Percentiles rank a stretch among this genome's conserved stretches.
Evolutionary conservation across 345 rosid genomes (phyloP).

Genomic region (Capsella bursapastoris): DNA sequence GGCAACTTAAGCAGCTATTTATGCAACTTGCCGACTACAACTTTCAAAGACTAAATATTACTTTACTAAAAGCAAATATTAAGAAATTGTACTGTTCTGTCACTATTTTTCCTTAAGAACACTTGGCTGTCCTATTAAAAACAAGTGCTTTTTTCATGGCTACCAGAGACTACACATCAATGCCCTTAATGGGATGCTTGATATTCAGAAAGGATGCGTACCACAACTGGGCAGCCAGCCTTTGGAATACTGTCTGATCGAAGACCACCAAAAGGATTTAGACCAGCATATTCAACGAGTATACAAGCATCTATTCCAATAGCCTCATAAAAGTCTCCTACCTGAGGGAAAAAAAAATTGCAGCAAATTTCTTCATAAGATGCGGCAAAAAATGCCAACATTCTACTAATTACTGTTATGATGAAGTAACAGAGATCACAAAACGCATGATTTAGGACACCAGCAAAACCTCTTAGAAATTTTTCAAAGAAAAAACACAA

Average conservation of each 20-base stretch:
- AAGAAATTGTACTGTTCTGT: too few relatives aligned
- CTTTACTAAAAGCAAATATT: too few relatives aligned
- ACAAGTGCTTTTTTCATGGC: too few relatives aligned
- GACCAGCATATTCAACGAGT: conserved; percentile 95
- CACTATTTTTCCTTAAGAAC: too few relatives aligned
- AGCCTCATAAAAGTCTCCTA: conserved; percentile 96
- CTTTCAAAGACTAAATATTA: too few relatives aligned
- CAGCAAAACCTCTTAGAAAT: neutral
- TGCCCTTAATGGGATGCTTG: conserved; percentile 13
- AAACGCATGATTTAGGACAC: neutral
- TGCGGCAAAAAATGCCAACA: neutral
- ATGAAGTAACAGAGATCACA: neutral
- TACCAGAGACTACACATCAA: conserved; percentile 4
- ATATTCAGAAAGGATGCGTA: conserved; percentile 39
- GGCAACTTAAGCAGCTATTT: too few relatives aligned
- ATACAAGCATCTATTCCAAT: conserved; percentile 96
- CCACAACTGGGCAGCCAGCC: conserved; percentile 99
- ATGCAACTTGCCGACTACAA: too few relatives aligned
- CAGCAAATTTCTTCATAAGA: neutral
- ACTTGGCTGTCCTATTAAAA: too few relatives aligned
- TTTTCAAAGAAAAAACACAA: neutral
- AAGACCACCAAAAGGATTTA: conserved; percentile 94
- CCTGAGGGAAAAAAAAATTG: conserved; percentile 49
- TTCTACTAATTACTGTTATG: neutral
- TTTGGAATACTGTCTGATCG: conserved; percentile 86